Percentiles rank a stretch among this genome's conserved stretches.
phyloP scores from a whole-genome alignment of 371 early-diverging fungal species.

The Globomyces sp. region DNA sequence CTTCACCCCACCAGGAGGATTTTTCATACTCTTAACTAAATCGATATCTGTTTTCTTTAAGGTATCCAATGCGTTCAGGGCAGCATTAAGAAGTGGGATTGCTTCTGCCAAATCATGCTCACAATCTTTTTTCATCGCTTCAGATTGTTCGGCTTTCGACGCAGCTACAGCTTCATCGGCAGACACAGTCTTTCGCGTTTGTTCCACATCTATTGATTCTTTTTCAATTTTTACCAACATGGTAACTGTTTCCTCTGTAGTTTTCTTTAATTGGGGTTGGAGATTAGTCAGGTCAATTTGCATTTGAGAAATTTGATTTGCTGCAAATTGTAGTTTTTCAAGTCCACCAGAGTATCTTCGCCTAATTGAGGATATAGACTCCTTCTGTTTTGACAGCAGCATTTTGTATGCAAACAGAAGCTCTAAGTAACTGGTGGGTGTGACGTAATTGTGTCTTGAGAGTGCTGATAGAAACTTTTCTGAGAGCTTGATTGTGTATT shows the following conservation, averaged over 20 bases:
- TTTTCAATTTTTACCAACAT: slow-evolving; percentile 55
- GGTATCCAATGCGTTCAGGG: slow-evolving; percentile 54
- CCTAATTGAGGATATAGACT: slow-evolving; percentile 44
- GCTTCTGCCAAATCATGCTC: slow-evolving; percentile 55
- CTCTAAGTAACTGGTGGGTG: slow-evolving; percentile 56
- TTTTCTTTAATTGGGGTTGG: slow-evolving; percentile 53
- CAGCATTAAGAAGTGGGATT: slow-evolving; percentile 53
- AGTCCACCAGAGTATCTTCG: slow-evolving; percentile 52
- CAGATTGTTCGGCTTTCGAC: slow-evolving; percentile 49
- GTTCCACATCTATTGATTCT: slow-evolving; percentile 56
- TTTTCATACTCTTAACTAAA: slow-evolving; percentile 62
- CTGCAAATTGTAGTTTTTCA: slow-evolving; percentile 54
- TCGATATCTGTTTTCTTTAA: slow-evolving; percentile 58
- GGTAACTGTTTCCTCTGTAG: slow-evolving; percentile 55
- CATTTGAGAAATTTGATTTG: slow-evolving; percentile 54
- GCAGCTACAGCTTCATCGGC: slow-evolving; percentile 56
- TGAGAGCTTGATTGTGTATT: slow-evolving; percentile 46
- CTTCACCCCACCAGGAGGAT: slow-evolving; percentile 62
- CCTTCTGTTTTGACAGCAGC: slow-evolving; percentile 38
- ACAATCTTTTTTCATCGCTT: slow-evolving; percentile 54
- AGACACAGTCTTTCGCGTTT: slow-evolving; percentile 49
- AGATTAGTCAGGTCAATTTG: slow-evolving; percentile 50
- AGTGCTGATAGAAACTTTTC: slow-evolving; percentile 38
- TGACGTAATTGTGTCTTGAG: slow-evolving; percentile 54
- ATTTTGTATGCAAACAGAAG: slow-evolving; percentile 50